These are phyloP conservation scores for Metschnikowia orientalis DNA, from an alignment of 805 yeast species.

Conservation along the genomic window DNA sequence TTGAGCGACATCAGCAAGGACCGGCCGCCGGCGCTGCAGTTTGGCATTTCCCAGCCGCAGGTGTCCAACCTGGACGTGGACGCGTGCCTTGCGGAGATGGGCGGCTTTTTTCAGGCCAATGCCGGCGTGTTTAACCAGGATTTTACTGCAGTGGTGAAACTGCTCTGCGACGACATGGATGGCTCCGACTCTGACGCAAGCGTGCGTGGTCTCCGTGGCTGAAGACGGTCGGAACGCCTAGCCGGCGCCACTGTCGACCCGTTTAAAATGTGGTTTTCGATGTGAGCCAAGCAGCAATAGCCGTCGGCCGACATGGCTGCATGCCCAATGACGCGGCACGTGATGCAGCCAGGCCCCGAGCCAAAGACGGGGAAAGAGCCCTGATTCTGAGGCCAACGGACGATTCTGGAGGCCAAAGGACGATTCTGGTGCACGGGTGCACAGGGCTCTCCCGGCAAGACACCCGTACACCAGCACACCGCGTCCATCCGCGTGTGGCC, in stretches of 20 bases:
- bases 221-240: neutral
- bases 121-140: slow-evolving; percentile 17
- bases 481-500: no score
- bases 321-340: no score
- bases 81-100: slow-evolving; percentile 9
- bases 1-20: slow-evolving; percentile 23
- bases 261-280: neutral
- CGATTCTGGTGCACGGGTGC: no score
- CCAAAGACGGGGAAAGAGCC: no score
- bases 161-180: slow-evolving; percentile 4
- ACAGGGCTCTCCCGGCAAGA: no score
- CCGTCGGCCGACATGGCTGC: no score
- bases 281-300: no score
- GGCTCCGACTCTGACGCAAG: slow-evolving; percentile 15
- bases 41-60: slow-evolving; percentile 1
- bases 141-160: slow-evolving; percentile 12
- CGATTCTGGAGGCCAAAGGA: no score
- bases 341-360: no score
- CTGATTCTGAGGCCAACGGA: no score
- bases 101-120: slow-evolving; percentile 8
- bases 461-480: no score
- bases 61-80: slow-evolving; percentile 10
- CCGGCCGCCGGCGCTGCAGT: slow-evolving; percentile 4
- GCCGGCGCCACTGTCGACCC: no score
- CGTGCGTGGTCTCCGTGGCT: slow-evolving; percentile 9